These are phyloP conservation scores for Capronia americana DNA, from an alignment of 2,329 filamentous ascomycete genomes.

Conservation along the genomic window DNA sequence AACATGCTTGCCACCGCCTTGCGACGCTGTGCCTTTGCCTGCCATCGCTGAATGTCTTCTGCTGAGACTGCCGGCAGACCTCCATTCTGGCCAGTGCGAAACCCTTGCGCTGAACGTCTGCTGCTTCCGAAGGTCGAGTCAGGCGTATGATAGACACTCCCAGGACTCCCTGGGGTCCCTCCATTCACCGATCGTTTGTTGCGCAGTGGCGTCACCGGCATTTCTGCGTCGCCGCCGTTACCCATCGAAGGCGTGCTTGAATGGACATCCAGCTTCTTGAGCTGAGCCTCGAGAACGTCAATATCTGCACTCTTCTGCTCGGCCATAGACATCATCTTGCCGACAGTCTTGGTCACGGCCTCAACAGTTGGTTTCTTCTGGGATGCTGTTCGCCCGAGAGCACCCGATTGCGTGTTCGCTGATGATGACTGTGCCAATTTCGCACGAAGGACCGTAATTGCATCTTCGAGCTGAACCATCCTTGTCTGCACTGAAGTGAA, in stretches of 20 bases:
- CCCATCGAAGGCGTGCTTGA: constrained; percentile 16
- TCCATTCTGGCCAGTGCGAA: constrained; percentile 29
- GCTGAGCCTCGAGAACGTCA: constrained; percentile 84
- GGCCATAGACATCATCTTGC: constrained; percentile 89
- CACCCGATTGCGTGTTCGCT: constrained; percentile 47
- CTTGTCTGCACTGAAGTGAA: constrained; percentile 75
- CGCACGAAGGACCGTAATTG: constrained; percentile 77
- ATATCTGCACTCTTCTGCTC: constrained; percentile 91
- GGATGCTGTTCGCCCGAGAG: constrained; percentile 40
- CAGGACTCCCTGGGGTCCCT: constrained; percentile 34
- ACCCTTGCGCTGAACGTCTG: constrained; percentile 26
- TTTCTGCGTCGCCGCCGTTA: constrained; percentile 26
- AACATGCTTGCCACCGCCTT: constrained; percentile 38
- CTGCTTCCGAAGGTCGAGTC: constrained; percentile 36
- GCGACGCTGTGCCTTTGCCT: constrained; percentile 35
- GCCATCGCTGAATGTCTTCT: constrained; percentile 39
- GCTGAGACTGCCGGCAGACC: constrained; percentile 27
- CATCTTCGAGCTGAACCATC: constrained; percentile 80
- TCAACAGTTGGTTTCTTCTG: constrained; percentile 81
- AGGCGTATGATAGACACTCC: constrained; percentile 41
- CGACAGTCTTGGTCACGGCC: constrained; percentile 87
- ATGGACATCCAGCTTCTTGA: constrained; percentile 71
- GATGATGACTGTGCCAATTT: constrained; percentile 68
- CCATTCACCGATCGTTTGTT: constrained; percentile 23
- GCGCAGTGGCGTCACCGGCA: constrained; percentile 27